Conservation (phyloP, 2,329 filamentous ascomycete genomes). For the Pestalotiopsis sp. region DNA sequence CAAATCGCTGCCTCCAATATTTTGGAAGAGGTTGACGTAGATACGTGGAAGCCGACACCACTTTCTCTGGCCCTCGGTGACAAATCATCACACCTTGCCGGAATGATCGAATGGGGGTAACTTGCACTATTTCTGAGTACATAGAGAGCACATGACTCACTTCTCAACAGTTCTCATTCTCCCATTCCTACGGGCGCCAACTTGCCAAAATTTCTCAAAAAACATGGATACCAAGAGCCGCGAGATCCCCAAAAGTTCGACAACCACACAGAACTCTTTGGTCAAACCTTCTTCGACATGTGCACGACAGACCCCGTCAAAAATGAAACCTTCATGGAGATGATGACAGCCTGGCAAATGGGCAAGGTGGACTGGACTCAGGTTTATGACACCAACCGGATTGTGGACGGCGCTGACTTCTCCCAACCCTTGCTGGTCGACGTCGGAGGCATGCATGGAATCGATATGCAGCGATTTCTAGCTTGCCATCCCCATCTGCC, state of each 20-base stretch:
- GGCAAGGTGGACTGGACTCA: slow-evolving; percentile 27
- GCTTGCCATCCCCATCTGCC: slow-evolving; percentile 33
- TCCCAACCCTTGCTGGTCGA: slow-evolving; percentile 39
- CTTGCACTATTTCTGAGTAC: not conserved
- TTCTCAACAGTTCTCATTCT: slow-evolving; percentile 4
- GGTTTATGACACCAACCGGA: slow-evolving; percentile 25
- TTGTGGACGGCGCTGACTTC: slow-evolving; percentile 26
- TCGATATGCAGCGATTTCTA: slow-evolving; percentile 36
- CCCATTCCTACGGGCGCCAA: slow-evolving; percentile 20
- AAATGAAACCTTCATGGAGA: slow-evolving; percentile 27
- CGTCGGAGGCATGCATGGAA: slow-evolving; percentile 42
- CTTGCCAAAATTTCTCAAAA: slow-evolving; percentile 23
- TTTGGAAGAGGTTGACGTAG: slow-evolving; percentile 26
- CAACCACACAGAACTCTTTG: slow-evolving; percentile 22
- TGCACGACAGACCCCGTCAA: slow-evolving; percentile 20
- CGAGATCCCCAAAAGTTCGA: slow-evolving; percentile 20
- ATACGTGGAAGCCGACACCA: slow-evolving; percentile 28
- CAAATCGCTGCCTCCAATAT: slow-evolving; percentile 25
- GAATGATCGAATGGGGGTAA: slow-evolving; percentile 23
- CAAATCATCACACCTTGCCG: slow-evolving; percentile 24
- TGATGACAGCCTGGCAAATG: slow-evolving; percentile 23
- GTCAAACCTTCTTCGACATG: slow-evolving; percentile 26
- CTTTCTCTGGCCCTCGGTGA: slow-evolving; percentile 29
- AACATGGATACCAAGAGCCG: slow-evolving; percentile 26
- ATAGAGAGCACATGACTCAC: slow-evolving; percentile 4